Conservation (phyloP, 768 basidiomycete genomes). For the Lentinus brumalis region DNA sequence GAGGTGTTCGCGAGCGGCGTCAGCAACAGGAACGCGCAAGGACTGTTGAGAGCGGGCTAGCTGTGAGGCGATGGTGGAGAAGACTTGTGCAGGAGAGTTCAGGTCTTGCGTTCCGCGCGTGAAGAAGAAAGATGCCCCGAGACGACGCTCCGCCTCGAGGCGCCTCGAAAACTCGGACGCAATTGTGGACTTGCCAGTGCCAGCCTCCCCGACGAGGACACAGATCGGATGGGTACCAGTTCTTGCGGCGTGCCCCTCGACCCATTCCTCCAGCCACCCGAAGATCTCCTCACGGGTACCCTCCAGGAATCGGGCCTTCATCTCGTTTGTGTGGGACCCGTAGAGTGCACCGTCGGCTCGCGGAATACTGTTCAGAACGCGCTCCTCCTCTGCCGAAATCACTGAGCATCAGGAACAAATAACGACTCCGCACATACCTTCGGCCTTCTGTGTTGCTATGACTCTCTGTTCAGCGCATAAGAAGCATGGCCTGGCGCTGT, state of each 20-base stretch:
- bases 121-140: constrained; percentile 40
- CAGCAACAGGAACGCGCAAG: constrained; percentile 8
- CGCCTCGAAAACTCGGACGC: constrained; percentile 34
- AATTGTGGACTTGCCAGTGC: constrained; percentile 41
- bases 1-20: neutral
- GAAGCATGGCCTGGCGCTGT: too few species aligned
- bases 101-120: constrained; percentile 22
- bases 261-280: neutral
- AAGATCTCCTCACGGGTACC: neutral
- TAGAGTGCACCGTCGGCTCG: neutral
- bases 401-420: too few species aligned
- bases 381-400: too few species aligned
- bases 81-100: constrained; percentile 26
- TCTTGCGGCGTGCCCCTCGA: constrained; percentile 28
- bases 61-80: constrained; percentile 36
- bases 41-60: constrained; percentile 24
- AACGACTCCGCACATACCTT: too few species aligned
- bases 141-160: constrained; percentile 21
- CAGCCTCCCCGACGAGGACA: constrained; percentile 31
- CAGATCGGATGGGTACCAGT: neutral
- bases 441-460: too few species aligned
- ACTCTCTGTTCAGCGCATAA: too few species aligned
- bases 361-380: too few species aligned
- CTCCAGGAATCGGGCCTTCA: neutral
- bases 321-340: neutral